Evolutionary conservation across 75 land plant genomes (phyloP), one percentile per base, ranked within the genome.

Genomic region (Isoetes taiwanensis): DNA sequence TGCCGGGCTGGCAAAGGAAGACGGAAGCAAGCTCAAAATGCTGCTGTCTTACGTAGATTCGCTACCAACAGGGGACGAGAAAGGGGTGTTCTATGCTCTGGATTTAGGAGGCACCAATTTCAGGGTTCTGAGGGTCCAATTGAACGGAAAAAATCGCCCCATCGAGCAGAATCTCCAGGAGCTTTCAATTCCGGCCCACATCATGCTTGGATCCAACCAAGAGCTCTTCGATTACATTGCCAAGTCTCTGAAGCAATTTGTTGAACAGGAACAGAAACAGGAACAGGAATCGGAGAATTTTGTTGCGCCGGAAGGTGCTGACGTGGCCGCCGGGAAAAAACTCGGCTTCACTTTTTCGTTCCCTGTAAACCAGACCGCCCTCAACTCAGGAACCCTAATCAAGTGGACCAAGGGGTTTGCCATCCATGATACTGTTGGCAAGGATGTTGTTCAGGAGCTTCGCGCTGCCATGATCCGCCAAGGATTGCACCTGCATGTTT

Each of bases 101-200:
- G 95, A 87, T 67, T 72, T 91, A 28, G 95, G 83, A 30, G 95
- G 89, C n/a, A 87, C 95, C 6, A 81, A 84, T 65, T 84, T 87
- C 28, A 76, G 89, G 54, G 79, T 83, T 9, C 58, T 80, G 54
- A 59, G 83, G 39, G 78, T 86, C 48, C 74, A 80, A 28, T 60
- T 90, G 50, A 84, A 74, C 29, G 93, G 84, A n/a, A 57, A 64
- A 65, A 72, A 59, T 1, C 62, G 73, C 14, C 19, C 43, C 14
- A 72, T 76, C 19, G 53, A 48, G 8, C 69, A 61, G 26, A 59
- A 86, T 33, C 70, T 73, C 23, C 61, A 74, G 54, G 43, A 76
- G 17, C 74, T 76, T 31, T 65, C 78, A 20, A 78, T 90, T 61
- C 94, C 97, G 16, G 69, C 57, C n/a, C 41, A 76, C 30, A 39